Evolutionary conservation across 139 green algal genomes (phyloP), one percentile per base, ranked within the genome.

Genomic region (Eudorina sp.): DNA sequence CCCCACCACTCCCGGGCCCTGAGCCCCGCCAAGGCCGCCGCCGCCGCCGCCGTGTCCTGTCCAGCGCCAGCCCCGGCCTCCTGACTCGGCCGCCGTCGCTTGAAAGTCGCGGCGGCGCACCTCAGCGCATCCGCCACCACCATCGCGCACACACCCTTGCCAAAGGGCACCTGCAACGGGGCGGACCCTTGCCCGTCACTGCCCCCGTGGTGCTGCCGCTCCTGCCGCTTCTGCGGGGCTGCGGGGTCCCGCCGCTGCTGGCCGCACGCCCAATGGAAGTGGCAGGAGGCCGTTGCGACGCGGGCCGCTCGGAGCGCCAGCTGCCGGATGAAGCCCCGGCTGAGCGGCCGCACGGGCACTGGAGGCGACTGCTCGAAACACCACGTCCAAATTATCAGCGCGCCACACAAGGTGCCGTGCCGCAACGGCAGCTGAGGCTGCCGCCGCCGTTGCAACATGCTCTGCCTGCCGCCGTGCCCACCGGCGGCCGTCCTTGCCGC

Each of bases 1-100:
- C 3, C 18, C 73, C 73, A 81, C 45, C 73, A 81, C 73, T 58
- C 73, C 5, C 23, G 45, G 73, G 73, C 73, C 13, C n/a, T n/a
- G n/a, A n/a, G 45, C 25, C 4, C 45, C 73, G n/a, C 8, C 72
- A n/a, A n/a, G n/a, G 19, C 29, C 46, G 29, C 2, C 8, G 29
- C 1, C 43, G 43, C 14, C 73, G 1, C 73, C 25, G 45, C 41
- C 70, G 36, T 29, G 19, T 8, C 5, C 31, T 48, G 3, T 8
- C 19, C 2, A 9, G 9, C 69, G 4, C 25, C 38, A 13, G 69
- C 25, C 19, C 23, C 69, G 9, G 36, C 34, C 21, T 4, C 25
- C 18, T 51, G 19, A 9, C 1, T 21, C 36, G 34, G 14, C 36
- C n/a, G n/a, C n/a, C n/a, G n/a, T n/a, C n/a, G n/a, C n/a, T n/a